Percentiles rank a stretch among this genome's conserved stretches.
These are phyloP conservation scores for Irpex sp. DNA, from an alignment of 1,284 basidiomycete species.

Conservation along the genomic window DNA sequence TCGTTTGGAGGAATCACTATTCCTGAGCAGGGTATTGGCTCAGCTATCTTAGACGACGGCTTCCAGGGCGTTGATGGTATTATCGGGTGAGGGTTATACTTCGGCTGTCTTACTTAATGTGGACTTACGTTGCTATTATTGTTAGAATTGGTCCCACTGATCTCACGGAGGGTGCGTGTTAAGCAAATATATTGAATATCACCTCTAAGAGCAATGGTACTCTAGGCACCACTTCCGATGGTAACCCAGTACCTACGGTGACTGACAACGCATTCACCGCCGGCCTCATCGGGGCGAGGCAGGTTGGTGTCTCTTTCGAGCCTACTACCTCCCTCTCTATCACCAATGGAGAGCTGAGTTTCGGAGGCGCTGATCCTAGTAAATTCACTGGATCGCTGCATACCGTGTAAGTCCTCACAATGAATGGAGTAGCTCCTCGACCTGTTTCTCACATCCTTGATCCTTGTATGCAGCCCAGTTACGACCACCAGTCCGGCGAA, in stretches of 20 bases:
- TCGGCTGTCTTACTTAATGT: background rate
- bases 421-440: background rate
- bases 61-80: constrained; percentile 45
- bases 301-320: constrained; percentile 46
- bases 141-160: constrained; percentile 43
- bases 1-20: constrained; percentile 13
- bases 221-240: constrained; percentile 29
- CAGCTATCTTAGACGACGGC: constrained; percentile 36
- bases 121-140: background rate
- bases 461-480: constrained; percentile 8
- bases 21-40: constrained; percentile 48
- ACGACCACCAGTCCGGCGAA: constrained; percentile 30
- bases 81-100: constrained; percentile 28
- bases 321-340: constrained; percentile 32
- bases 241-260: constrained; percentile 30
- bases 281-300: constrained; percentile 23
- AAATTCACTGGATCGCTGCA: constrained; percentile 46
- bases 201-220: no score
- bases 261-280: constrained; percentile 45
- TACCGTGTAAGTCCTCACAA: constrained; percentile 35
- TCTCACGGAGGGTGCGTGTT: constrained; percentile 34
- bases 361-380: constrained; percentile 44
- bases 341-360: constrained; percentile 30
- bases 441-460: background rate
- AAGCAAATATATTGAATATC: no score